Conservation (phyloP, 805 yeast genomes). For the Barnettozyma sucrosica region DNA sequence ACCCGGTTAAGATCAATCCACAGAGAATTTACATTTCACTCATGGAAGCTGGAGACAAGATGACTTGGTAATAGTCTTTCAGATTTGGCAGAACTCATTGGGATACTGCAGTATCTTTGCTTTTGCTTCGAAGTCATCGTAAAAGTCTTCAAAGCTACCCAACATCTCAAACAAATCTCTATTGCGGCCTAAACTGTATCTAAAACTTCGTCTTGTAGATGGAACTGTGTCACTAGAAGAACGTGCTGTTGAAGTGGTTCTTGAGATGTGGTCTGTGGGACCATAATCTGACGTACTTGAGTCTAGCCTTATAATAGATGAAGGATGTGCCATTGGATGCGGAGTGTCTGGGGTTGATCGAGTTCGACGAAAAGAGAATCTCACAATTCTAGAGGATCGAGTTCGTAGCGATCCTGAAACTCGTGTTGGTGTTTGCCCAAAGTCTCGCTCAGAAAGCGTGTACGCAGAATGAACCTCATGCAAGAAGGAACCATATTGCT, state of each 20-base stretch:
- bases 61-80: neutral
- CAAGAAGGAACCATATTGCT: neutral
- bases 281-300: neutral
- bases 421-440: neutral
- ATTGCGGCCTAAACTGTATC: conserved; percentile 9
- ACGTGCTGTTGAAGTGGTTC: conserved; percentile 3
- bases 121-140: conserved; percentile 2
- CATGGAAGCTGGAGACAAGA: neutral
- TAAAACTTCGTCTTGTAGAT: conserved; percentile 7
- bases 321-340: conserved; percentile 1
- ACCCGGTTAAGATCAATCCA: neutral
- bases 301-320: neutral
- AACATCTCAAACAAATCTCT: conserved; percentile 13
- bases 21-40: neutral
- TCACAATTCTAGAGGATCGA: conserved; percentile 3
- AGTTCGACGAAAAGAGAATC: conserved; percentile 5
- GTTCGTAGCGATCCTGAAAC: neutral
- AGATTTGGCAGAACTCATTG: neutral
- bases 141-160: conserved; percentile 13
- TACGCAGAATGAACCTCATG: neutral
- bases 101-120: neutral
- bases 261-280: neutral
- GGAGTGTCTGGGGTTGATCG: neutral
- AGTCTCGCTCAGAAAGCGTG: neutral
- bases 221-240: conserved; percentile 2